Base-by-base conservation (phyloP, 2,329 filamentous ascomycete species). In the Tympanopsis confertula region DNA sequence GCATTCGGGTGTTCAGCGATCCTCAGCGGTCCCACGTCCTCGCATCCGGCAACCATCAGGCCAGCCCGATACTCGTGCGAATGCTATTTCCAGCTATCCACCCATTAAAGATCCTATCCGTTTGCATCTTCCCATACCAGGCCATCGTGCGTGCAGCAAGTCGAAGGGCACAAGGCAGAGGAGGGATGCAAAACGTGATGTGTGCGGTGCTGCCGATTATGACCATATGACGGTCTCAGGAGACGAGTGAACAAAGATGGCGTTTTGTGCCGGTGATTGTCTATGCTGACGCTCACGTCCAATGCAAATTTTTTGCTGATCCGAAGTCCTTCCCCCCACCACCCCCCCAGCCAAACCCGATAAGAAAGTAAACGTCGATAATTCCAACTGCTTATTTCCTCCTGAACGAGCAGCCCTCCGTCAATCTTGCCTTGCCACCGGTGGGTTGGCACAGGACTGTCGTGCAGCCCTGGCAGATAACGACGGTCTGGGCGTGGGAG, bases 321-420 rank as follows among this genome's bases (percentile, higher is more conserved):
- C 55, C 53, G 67, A 62, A 58, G 50, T 56, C 60, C 59, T 59
- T 55, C 55, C 56, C 53, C 48, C 51, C 48, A 38, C 35, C 20
- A 17, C 40, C 18, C 41, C 13, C 13, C 10, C 38, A 35, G 35
- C 20, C 40, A 24, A 15, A 42, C 35, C 37, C 48, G 49, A 52
- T 53, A 60, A 67, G 64, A 55, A 51, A 61, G 57, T 53, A 53
- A 59, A 58, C 58, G 47, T 49, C 58, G 59, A 63, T 56, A 47
- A 51, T 51, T 55, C 47, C 54, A 56, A 53, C 58, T 66, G 60
- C 85, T 72, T 96, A 98, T 89, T 98, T 98, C 77, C 88, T 88
- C 75, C 91, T 82, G 86, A 98, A 98, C 65, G 91, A 96, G 86
- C 91, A 98, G 66, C 91, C 91, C 82, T 98, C 91, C 51, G 91